Percentiles rank a stretch among this genome's conserved stretches.
Evolutionary conservation across 1,284 basidiomycete species (phyloP).

Genomic region (Thelephora terrestris): DNA sequence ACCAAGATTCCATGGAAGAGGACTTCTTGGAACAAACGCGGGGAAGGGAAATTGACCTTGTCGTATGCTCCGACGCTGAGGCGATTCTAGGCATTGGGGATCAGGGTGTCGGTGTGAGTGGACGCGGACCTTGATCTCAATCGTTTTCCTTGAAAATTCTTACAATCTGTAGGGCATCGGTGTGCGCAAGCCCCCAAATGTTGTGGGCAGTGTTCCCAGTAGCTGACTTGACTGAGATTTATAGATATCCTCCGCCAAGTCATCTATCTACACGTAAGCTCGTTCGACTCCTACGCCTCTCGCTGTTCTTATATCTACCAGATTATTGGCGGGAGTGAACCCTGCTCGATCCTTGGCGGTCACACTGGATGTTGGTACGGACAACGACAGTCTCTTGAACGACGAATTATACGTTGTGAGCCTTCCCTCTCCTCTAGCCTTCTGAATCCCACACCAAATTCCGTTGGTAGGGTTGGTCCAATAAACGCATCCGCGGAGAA

Average conservation of each 20-base stretch:
- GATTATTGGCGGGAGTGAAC: conserved; percentile 74
- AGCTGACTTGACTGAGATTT: conserved; percentile 1
- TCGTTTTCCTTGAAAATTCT: background rate
- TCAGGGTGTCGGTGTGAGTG: conserved; percentile 55
- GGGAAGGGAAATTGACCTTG: conserved; percentile 55
- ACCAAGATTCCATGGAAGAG: conserved; percentile 64
- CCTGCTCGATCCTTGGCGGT: conserved; percentile 58
- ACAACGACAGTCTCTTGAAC: conserved; percentile 54
- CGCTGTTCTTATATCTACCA: background rate
- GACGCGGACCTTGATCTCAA: background rate
- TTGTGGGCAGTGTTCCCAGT: background rate
- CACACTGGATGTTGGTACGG: conserved; percentile 70
- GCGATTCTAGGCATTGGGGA: conserved; percentile 77
- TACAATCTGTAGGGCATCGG: conserved; percentile 32
- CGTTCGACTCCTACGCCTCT: background rate
- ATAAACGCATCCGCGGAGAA: conserved; percentile 52
- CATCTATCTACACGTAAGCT: conserved; percentile 69
- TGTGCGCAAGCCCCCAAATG: conserved; percentile 19
- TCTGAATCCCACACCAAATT: background rate
- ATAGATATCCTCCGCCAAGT: conserved; percentile 82
- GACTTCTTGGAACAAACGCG: conserved; percentile 59
- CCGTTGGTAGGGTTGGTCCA: conserved; percentile 46
- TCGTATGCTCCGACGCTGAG: conserved; percentile 78
- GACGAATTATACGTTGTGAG: conserved; percentile 58
- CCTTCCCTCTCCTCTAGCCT: background rate